Conservation (phyloP, 2,329 filamentous ascomycete species). For the Cladosporium sp. region DNA sequence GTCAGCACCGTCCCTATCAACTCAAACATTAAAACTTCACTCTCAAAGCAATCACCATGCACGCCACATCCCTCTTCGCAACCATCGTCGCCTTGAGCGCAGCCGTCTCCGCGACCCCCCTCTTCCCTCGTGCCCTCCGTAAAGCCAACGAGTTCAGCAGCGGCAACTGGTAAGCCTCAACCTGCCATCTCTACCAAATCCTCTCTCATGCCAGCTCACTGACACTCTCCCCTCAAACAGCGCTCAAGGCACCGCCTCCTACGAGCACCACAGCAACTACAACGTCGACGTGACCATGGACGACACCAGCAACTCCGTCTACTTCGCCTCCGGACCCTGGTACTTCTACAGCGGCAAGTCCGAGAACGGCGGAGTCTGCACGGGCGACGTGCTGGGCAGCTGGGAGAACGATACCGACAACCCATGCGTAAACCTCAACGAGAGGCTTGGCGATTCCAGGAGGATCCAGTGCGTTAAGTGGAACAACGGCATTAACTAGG, state of each 20-base stretch:
- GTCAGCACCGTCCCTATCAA: background rate
- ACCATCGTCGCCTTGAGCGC: slow-evolving; percentile 4
- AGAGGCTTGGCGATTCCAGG: background rate
- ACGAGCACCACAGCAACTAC: slow-evolving; percentile 4
- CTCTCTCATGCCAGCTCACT: background rate
- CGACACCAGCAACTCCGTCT: background rate
- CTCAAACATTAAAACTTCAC: background rate
- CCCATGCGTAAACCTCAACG: background rate
- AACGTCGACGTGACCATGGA: slow-evolving; percentile 1
- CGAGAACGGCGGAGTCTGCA: background rate
- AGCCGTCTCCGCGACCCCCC: background rate
- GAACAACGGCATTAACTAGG: background rate
- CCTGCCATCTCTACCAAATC: background rate
- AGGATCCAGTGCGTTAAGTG: slow-evolving; percentile 3
- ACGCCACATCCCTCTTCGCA: background rate
- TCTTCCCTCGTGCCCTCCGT: background rate
- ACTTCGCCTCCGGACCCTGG: background rate
- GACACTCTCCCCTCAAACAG: background rate
- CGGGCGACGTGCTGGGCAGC: background rate
- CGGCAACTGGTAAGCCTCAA: background rate
- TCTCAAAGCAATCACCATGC: background rate
- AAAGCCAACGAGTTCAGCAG: slow-evolving; percentile 3
- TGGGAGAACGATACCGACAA: background rate
- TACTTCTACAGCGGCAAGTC: slow-evolving; percentile 7
- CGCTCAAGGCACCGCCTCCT: slow-evolving; percentile 3